These are phyloP conservation scores for Aureobasidium sp. DNA, from an alignment of 2,329 filamentous ascomycete species.

Conservation along the genomic window DNA sequence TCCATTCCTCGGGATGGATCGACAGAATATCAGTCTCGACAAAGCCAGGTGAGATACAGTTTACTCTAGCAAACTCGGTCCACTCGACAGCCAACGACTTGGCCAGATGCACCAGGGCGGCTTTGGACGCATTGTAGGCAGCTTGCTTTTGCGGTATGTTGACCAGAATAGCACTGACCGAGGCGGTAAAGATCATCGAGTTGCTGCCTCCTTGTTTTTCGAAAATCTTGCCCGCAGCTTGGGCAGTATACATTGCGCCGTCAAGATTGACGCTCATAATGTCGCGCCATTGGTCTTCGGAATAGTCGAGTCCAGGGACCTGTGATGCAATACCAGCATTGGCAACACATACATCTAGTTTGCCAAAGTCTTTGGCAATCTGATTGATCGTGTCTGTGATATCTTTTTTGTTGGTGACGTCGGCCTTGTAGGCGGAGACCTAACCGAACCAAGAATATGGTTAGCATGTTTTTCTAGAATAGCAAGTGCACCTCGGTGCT, in stretches of 20 bases:
- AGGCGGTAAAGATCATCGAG: conserved; percentile 88
- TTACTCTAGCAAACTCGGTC: conserved; percentile 53
- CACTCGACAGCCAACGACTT: conserved; percentile 67
- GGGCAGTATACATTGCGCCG: conserved; percentile 81
- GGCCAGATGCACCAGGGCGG: conserved; percentile 34
- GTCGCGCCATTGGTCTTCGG: conserved; percentile 58
- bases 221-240: conserved; percentile 73
- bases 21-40: conserved; percentile 63
- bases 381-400: conserved; percentile 64
- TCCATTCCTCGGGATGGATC: conserved; percentile 56
- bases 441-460: neutral
- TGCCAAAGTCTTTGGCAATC: conserved; percentile 61
- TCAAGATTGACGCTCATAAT: conserved; percentile 56
- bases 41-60: conserved; percentile 65
- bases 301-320: conserved; percentile 78
- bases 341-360: conserved; percentile 71
- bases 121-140: conserved; percentile 8
- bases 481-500: neutral
- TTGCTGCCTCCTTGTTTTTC: conserved; percentile 74
- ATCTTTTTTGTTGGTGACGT: conserved; percentile 61
- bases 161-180: conserved; percentile 84
- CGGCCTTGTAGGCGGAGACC: conserved; percentile 57
- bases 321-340: conserved; percentile 67
- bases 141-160: conserved; percentile 87
- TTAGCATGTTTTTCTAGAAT: neutral